Conservation (phyloP, 2,329 filamentous ascomycete genomes). For the Pseudopyricularia javanii region DNA sequence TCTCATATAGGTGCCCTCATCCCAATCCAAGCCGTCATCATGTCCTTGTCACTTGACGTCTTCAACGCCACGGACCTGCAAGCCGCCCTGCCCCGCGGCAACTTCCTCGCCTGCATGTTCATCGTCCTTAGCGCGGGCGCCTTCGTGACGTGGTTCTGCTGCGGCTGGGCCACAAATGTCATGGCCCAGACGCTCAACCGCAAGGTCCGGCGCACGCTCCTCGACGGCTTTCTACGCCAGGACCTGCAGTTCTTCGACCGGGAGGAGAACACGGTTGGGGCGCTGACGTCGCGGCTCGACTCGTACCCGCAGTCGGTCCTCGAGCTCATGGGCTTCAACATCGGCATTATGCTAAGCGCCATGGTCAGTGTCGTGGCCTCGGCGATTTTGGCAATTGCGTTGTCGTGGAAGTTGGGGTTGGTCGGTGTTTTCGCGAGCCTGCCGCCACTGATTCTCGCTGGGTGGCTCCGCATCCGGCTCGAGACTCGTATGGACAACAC, state of each 20-base stretch:
- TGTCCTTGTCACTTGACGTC: conserved; percentile 26
- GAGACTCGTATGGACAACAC: conserved; percentile 25
- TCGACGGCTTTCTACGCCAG: conserved; percentile 21
- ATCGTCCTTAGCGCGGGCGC: conserved; percentile 27
- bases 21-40: conserved; percentile 30
- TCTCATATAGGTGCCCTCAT: conserved; percentile 18
- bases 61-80: conserved; percentile 17
- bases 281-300: conserved; percentile 21
- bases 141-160: conserved; percentile 28
- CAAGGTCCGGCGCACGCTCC: conserved; percentile 8
- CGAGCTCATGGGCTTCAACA: conserved; percentile 29
- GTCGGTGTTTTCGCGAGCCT: conserved; percentile 31
- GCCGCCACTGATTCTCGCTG: conserved; percentile 21
- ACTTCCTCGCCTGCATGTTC: conserved; percentile 45
- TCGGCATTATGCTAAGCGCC: conserved; percentile 24
- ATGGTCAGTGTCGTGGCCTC: conserved; percentile 23
- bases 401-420: conserved; percentile 35
- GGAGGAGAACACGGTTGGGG: conserved; percentile 24
- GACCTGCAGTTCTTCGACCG: conserved; percentile 29
- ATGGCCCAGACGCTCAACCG: conserved; percentile 12
- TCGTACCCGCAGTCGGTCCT: conserved; percentile 23
- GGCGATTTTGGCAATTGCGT: conserved; percentile 27
- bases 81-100: conserved; percentile 22
- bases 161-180: conserved; percentile 22
- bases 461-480: conserved; percentile 24